Evolutionary conservation across 148 eudicot genomes (phyloP).

Genomic region (Beta vulgaris): DNA sequence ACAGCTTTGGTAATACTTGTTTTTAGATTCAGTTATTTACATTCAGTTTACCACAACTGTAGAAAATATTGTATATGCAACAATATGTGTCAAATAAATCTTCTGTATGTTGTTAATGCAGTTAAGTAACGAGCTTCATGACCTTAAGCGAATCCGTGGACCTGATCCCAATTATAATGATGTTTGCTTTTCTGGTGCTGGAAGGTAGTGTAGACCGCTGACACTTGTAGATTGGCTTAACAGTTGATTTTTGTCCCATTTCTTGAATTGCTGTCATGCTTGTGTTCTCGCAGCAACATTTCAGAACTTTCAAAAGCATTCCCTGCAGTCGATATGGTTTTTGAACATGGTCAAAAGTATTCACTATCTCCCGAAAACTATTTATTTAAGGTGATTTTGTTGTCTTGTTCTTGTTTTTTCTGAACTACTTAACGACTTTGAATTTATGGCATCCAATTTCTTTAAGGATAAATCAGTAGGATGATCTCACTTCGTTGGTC

Average conservation of each 20-base stretch:
- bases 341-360: conserved; percentile 64
- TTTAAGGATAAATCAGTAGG: neutral
- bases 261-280: conserved; percentile 15
- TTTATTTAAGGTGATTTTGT: conserved; percentile 63
- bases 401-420: neutral
- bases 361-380: conserved; percentile 90
- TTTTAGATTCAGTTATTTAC: no score
- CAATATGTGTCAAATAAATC: neutral
- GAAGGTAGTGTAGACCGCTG: conserved; percentile 51
- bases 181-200: conserved; percentile 91
- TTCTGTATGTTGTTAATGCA: conserved; percentile 30
- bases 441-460: neutral
- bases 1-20: neutral
- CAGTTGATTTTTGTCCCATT: neutral
- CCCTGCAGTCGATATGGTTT: conserved; percentile 83
- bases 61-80: neutral
- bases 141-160: conserved; percentile 65
- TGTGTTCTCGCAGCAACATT: conserved; percentile 50
- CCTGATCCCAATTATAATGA: conserved; percentile 90
- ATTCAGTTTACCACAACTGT: neutral
- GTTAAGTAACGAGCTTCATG: conserved; percentile 62
- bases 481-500: neutral
- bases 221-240: neutral
- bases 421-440: neutral
- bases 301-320: conserved; percentile 64